Percentiles rank a stretch among this genome's conserved stretches.
Evolutionary conservation across 2,329 filamentous ascomycete species (phyloP).

Genomic region (Colletotrichum cereale): DNA sequence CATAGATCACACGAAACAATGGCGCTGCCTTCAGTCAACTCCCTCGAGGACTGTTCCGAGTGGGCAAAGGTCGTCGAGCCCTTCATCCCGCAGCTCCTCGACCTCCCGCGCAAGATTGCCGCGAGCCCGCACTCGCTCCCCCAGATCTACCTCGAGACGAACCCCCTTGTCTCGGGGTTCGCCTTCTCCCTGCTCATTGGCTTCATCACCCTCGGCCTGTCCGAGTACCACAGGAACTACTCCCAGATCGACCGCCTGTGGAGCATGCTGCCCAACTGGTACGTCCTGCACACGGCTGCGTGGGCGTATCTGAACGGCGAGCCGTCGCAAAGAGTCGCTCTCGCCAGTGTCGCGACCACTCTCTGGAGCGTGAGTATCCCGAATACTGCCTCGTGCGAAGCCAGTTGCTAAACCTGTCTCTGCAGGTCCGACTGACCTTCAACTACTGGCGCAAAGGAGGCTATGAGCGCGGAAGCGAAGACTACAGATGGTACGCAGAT

Average conservation of each 20-base stretch:
- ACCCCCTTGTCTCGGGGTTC: conserved; percentile 83
- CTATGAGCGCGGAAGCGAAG: conserved; percentile 89
- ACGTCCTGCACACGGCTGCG: conserved; percentile 84
- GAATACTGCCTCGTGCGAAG: background rate
- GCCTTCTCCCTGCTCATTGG: conserved; percentile 79
- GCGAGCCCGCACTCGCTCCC: conserved; percentile 72
- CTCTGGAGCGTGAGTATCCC: conserved; percentile 80
- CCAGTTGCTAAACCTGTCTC: conserved; percentile 33
- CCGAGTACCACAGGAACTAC: conserved; percentile 92
- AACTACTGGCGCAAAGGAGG: conserved; percentile 98
- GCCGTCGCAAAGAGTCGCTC: conserved; percentile 77
- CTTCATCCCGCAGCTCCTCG: conserved; percentile 76
- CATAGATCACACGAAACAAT: conserved; percentile 55
- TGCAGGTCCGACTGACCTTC: conserved; percentile 83
- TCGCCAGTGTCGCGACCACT: conserved; percentile 75
- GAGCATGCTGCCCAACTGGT: conserved; percentile 89
- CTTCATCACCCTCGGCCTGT: conserved; percentile 77
- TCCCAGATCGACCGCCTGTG: conserved; percentile 96
- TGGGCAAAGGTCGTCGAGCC: conserved; percentile 81
- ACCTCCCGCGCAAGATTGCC: conserved; percentile 75
- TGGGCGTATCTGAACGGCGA: conserved; percentile 85
- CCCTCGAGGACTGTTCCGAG: conserved; percentile 80
- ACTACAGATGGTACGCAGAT: conserved; percentile 83
- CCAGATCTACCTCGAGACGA: conserved; percentile 84
- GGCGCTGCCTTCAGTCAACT: conserved; percentile 79